Evolutionary conservation across 1,284 basidiomycete species (phyloP), one percentile per base, ranked within the genome.

Genomic region (Ustilago bromivora): DNA sequence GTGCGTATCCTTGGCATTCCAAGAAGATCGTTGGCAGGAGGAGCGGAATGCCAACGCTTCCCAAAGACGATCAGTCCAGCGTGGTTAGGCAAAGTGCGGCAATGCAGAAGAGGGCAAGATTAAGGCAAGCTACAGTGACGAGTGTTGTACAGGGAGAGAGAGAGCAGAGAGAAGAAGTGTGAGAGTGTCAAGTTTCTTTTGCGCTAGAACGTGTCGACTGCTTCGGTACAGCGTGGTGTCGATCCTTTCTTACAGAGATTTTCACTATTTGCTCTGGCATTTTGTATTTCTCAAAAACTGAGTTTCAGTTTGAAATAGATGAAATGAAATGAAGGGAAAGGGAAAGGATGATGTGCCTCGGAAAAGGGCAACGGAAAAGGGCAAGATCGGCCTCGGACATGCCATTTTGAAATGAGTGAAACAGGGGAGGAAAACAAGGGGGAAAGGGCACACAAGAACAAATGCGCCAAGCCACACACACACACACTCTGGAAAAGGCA

Each of bases 151-250:
- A 51, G 28, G 28, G 11, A n/a, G n/a, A 46, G 43, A 46, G 43
- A 7, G 17, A 7, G 4, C n/a, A 8, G 11, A 17, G 19, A 41
- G 43, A 19, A 7, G 15, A 1, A 23, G 47, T 23, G 49, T 11
- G 43, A 46, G 43, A 46, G 43, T 15, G 43, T 13, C 49, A 52
- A 34, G 49, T 34, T 34, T 34, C 49, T 52, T 34, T 46, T 46
- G 43, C 43, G 43, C 43, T 46, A 46, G 43, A 46, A 46, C 19
- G 43, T 19, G n/a, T 46, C 43, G 40, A 41, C 13, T 41, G 40
- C 58, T 49, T 61, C 55, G 62, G 49, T 40, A 38, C n/a, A 46
- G 62, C 49, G 57, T 40, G 31, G 13, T 52, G 64, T 57, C 59
- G 59, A 61, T 61, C 38, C 28, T 41, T 28, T 1, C 2, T 28